Base-by-base conservation (phyloP, 257 asterid genomes). In the Gynochthodes officinalis region DNA sequence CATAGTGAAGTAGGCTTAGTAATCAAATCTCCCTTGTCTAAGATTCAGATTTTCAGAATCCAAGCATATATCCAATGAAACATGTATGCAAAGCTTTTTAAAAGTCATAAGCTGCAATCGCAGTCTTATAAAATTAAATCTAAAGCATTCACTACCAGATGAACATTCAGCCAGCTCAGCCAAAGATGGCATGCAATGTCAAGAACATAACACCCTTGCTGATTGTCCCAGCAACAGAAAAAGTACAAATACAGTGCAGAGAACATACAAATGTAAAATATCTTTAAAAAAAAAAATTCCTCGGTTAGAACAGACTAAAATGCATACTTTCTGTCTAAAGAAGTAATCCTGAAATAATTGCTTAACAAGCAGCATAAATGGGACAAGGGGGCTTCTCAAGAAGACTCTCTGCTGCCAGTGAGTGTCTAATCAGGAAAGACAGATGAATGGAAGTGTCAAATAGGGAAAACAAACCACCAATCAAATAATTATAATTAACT, bases 401-500 rank as follows among this genome's bases (percentile, higher is more conserved):
- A 30, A 40, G 55, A 55, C 3, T 25, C 59, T 40, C 28, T 63
- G 23, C 28, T 63, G 23, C 21, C 18, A 10, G 37, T 7, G 8
- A 15, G 27, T 37, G 44, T 23, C 25, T 9, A 1, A n/a, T 42
- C 0, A 71, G 57, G 0, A 32, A 19, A 28, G 16, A 63, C 13
- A 33, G 48, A 58, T 40, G 9, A 60, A 25, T 35, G 23, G 43
- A 4, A 13, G 39, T 33, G 19, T 43, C 33, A 63, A 73, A 63
- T 11, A 18, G 35, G 58, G 7, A 57, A 60, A 49, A 16, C n/a
- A 21, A 18, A 30, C 30, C 35, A 44, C 44, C n/a, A 72, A 42
- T 28, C 9, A 62, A 23, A 61, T 50, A 28, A n/a, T n/a, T 25
- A 35, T 33, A 46, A 59, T 61, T 60, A 72, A 59, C 70, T 61